Conservation (phyloP, 306 rosid species). For the Acacia melanoxylon region DNA sequence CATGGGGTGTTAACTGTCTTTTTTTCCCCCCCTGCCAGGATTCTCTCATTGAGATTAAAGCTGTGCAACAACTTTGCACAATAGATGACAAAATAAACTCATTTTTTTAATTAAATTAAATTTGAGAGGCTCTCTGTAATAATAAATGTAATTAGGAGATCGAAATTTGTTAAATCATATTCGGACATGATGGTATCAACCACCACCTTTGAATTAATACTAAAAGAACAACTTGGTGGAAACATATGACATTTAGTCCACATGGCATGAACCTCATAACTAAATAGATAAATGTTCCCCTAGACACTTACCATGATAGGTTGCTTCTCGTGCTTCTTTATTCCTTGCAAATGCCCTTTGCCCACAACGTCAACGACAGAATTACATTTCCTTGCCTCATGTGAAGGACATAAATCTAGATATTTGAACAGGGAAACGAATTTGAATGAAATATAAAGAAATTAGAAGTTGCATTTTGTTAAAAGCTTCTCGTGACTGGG, state of each 20-base stretch:
- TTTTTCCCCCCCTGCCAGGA: no score
- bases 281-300: conserved; percentile 25
- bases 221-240: not conserved
- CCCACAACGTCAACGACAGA: conserved; percentile 95
- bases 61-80: not conserved
- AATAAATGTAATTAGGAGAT: no score
- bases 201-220: not conserved
- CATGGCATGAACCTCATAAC: not conserved
- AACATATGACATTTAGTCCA: not conserved
- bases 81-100: not conserved
- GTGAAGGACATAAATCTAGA: conserved; percentile 79
- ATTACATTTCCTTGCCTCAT: conserved; percentile 59
- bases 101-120: no score
- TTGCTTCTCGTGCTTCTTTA: conserved; percentile 82
- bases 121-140: no score
- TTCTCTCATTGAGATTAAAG: no score
- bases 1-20: no score
- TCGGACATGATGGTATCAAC: not conserved
- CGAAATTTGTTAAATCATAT: not conserved
- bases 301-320: conserved; percentile 60
- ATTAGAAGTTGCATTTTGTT: conserved; percentile 8
- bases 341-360: conserved; percentile 92
- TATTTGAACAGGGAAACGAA: not conserved
- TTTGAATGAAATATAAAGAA: not conserved
- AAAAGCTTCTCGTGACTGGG: conserved; percentile 78